Percentiles rank a stretch among this genome's conserved stretches.
Conservation (phyloP, 2,329 filamentous ascomycete genomes). For the Amphichorda felina region DNA sequence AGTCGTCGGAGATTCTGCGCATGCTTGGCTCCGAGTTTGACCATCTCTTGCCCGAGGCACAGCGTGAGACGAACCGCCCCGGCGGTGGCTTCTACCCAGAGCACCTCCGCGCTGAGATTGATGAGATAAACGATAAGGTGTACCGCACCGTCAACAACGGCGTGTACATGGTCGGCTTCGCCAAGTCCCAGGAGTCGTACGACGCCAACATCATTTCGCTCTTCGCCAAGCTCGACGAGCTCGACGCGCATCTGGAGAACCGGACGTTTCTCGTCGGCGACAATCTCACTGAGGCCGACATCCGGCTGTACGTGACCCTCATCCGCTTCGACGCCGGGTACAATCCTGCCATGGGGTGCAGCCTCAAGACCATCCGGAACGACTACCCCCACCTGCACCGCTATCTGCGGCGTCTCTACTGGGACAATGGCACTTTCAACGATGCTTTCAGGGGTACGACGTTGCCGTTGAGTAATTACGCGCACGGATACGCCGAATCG, state of each 20-base stretch:
- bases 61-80: slow-evolving; percentile 36
- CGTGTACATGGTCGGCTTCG: slow-evolving; percentile 49
- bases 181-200: slow-evolving; percentile 52
- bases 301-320: slow-evolving; percentile 55
- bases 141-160: slow-evolving; percentile 41
- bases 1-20: slow-evolving; percentile 79
- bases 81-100: slow-evolving; percentile 46
- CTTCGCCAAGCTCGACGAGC: slow-evolving; percentile 51
- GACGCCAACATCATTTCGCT: slow-evolving; percentile 47
- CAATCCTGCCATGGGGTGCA: slow-evolving; percentile 53
- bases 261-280: slow-evolving; percentile 51
- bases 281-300: slow-evolving; percentile 55
- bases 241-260: slow-evolving; percentile 43
- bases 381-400: slow-evolving; percentile 55
- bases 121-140: slow-evolving; percentile 56
- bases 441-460: slow-evolving; percentile 42
- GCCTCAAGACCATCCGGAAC: slow-evolving; percentile 48
- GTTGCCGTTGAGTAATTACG: slow-evolving; percentile 33
- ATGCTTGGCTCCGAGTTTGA: slow-evolving; percentile 75
- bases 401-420: slow-evolving; percentile 61
- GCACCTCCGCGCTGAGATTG: slow-evolving; percentile 41
- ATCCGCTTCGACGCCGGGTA: slow-evolving; percentile 60
- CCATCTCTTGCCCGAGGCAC: slow-evolving; percentile 47
- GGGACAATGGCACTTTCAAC: slow-evolving; percentile 34
- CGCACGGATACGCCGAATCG: slow-evolving; percentile 13